Conservation (phyloP, 768 basidiomycete genomes). For the Tylopilus felleus region DNA sequence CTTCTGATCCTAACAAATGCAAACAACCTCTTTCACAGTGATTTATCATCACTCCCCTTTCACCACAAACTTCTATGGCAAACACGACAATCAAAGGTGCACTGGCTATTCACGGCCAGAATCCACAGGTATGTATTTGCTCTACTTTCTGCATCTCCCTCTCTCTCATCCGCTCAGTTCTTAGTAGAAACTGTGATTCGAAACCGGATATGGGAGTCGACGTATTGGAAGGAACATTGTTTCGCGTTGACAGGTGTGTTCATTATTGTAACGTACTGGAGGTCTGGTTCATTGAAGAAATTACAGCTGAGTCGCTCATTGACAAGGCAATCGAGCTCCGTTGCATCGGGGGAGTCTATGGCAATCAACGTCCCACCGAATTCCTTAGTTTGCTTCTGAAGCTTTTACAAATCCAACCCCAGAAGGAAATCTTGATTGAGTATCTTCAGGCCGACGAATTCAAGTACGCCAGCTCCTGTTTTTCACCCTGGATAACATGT, state of each 20-base stretch:
- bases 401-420: conserved; percentile 93
- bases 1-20: conserved; percentile 21
- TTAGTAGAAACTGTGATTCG: conserved; percentile 96
- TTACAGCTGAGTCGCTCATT: conserved; percentile 83
- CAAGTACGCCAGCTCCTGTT: conserved; percentile 61
- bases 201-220: conserved; percentile 91
- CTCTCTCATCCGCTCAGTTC: conserved; percentile 49
- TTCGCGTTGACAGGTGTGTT: conserved; percentile 87
- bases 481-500: not conserved
- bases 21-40: conserved; percentile 13
- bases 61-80: conserved; percentile 58
- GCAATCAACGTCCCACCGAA: conserved; percentile 91
- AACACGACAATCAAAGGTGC: conserved; percentile 91
- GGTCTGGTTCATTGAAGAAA: not conserved
- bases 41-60: not conserved
- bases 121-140: conserved; percentile 74
- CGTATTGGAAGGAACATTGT: conserved; percentile 98
- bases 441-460: conserved; percentile 97
- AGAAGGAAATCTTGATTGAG: conserved; percentile 95
- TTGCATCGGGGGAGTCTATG: conserved; percentile 90
- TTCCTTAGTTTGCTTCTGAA: conserved; percentile 92
- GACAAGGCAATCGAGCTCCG: conserved; percentile 86
- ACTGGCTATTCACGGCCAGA: conserved; percentile 90
- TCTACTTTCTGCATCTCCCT: not conserved
- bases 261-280: not conserved